These are phyloP conservation scores for Moesziomyces aphidis DNA, from an alignment of 1,284 basidiomycete species.

Conservation along the genomic window DNA sequence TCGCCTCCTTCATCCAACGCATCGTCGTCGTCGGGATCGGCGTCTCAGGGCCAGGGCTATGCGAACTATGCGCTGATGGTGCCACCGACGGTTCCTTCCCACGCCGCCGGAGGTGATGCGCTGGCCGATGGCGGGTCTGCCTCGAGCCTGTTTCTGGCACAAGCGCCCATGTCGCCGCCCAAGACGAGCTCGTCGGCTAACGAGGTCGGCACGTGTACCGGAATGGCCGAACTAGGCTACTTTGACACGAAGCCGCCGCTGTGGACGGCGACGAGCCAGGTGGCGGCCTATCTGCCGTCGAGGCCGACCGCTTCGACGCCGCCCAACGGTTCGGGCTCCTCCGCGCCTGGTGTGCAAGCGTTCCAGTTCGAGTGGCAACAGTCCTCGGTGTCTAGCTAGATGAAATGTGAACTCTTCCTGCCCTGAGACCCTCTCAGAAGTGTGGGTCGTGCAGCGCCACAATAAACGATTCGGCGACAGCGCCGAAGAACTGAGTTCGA, in stretches of 20 bases:
- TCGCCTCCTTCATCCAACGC: constrained; percentile 37
- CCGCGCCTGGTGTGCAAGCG: not conserved
- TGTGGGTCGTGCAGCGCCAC: no score
- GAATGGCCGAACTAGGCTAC: not conserved
- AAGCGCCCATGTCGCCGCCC: not conserved
- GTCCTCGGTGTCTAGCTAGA: no score
- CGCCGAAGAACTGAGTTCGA: no score
- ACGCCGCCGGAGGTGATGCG: constrained; percentile 1
- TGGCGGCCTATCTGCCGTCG: not conserved
- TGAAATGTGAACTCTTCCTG: no score
- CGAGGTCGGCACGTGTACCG: not conserved
- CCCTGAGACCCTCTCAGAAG: no score
- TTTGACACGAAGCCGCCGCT: not conserved
- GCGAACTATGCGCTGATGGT: constrained; percentile 24
- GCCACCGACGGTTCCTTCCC: constrained; percentile 32
- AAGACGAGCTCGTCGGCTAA: not conserved
- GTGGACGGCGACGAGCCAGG: not conserved
- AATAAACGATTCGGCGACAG: no score
- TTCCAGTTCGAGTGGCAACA: not conserved
- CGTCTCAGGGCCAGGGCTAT: constrained; percentile 21
- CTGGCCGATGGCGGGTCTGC: not conserved
- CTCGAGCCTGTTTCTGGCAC: not conserved
- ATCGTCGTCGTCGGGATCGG: constrained; percentile 22
- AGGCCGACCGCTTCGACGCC: not conserved
- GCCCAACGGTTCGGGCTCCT: not conserved